phyloP scores from a whole-genome alignment of 176 grass and related monocot species.

The Saccharum spontaneum region DNA sequence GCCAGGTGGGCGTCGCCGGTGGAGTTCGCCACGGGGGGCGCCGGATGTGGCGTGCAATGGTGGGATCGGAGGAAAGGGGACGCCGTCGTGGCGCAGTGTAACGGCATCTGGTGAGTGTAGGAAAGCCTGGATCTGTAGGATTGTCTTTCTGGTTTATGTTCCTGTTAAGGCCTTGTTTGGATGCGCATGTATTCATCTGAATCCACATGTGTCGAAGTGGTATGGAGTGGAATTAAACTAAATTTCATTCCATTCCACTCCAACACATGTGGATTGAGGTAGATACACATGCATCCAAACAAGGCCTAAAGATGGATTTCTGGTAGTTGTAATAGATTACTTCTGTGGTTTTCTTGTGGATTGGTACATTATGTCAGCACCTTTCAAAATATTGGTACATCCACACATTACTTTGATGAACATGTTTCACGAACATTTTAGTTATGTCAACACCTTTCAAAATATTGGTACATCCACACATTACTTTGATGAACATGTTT shows the following conservation, averaged over 20 bases:
- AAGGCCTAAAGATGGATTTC: neutral
- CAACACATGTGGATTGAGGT: too few species aligned
- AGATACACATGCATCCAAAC: too few species aligned
- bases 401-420: too few species aligned
- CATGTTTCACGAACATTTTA: too few species aligned
- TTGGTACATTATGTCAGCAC: neutral
- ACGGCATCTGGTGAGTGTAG: slow-evolving; percentile 56
- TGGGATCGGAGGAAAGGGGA: slow-evolving; percentile 75
- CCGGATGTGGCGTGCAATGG: slow-evolving; percentile 65
- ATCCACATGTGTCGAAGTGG: too few species aligned
- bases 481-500: too few species aligned
- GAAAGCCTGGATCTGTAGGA: neutral
- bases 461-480: too few species aligned
- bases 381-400: too few species aligned
- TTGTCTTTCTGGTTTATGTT: neutral
- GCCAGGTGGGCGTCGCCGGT: slow-evolving; percentile 55
- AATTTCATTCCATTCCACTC: too few species aligned
- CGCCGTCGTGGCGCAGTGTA: slow-evolving; percentile 51
- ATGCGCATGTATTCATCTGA: too few species aligned
- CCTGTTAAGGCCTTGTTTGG: neutral
- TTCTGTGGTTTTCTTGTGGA: neutral
- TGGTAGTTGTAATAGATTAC: neutral
- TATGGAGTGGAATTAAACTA: too few species aligned
- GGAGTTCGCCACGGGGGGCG: slow-evolving; percentile 72
- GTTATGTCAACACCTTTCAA: neutral